A percentile compares a stretch with the other conserved stretches of the same genome.
Conservation (phyloP, 441 rosid species). For the California macrophylla region DNA sequence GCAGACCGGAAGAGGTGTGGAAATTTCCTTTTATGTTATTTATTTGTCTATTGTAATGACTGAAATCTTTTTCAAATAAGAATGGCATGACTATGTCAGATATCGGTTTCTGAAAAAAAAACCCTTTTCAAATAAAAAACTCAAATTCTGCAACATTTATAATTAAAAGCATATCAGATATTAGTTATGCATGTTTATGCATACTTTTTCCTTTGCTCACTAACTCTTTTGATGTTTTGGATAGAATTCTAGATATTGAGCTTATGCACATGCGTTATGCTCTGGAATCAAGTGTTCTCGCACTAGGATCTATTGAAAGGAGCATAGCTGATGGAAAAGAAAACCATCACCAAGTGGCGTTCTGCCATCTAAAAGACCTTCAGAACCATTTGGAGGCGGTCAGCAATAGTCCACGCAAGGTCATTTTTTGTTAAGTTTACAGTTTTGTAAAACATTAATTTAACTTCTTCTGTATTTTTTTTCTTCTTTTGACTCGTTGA, state of each 20-base stretch:
- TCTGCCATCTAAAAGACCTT: conserved; percentile 66
- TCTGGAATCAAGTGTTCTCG: conserved; percentile 73
- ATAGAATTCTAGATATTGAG: conserved; percentile 90
- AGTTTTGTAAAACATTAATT: conserved; percentile 3
- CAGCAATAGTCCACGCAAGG: conserved; percentile 81
- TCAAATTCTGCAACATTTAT: neutral
- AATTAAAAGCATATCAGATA: neutral
- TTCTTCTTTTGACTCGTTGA: conserved; percentile 2
- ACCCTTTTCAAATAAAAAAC: too few relatives aligned
- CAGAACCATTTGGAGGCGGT: conserved; percentile 70
- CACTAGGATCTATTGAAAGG: conserved; percentile 62
- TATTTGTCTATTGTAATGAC: neutral
- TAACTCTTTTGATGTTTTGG: conserved; percentile 13
- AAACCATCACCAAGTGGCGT: conserved; percentile 40
- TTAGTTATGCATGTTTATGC: neutral
- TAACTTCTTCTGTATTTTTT: neutral
- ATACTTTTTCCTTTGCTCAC: neutral
- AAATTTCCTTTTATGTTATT: neutral
- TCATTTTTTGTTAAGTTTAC: conserved; percentile 14
- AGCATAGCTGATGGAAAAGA: conserved; percentile 39
- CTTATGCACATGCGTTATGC: conserved; percentile 97
- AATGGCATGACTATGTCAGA: neutral
- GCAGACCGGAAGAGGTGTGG: conserved; percentile 78
- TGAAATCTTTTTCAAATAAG: neutral
- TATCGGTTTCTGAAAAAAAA: too few relatives aligned